Percentiles rank a stretch among this genome's conserved stretches.
phyloP scores from a whole-genome alignment of 441 rosid genomes.

The Arabidopsis hybrid region DNA sequence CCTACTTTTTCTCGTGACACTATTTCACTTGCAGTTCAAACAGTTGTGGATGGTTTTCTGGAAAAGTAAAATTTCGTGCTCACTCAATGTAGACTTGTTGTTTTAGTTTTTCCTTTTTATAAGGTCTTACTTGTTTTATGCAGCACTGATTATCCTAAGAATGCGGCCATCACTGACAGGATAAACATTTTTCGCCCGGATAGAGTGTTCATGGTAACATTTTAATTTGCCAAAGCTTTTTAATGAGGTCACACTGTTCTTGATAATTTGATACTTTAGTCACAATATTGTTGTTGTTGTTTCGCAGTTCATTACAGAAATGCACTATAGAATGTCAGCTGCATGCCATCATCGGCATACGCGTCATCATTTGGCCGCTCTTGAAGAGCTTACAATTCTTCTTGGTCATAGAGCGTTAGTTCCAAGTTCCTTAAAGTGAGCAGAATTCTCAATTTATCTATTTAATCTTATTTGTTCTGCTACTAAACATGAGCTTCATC shows the following conservation, averaged over 20 bases:
- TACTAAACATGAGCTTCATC: constrained; percentile 16
- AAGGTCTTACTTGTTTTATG: constrained; percentile 46
- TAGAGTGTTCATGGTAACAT: constrained; percentile 92
- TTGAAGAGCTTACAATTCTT: constrained; percentile 85
- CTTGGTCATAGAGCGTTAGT: constrained; percentile 85
- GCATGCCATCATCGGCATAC: constrained; percentile 89
- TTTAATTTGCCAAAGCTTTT: constrained; percentile 34
- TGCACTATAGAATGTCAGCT: constrained; percentile 81
- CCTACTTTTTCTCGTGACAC: constrained; percentile 80
- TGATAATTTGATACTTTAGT: constrained; percentile 28
- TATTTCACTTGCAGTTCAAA: constrained; percentile 70
- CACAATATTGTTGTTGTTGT: constrained; percentile 36
- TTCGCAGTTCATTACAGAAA: constrained; percentile 85
- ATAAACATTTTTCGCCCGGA: constrained; percentile 94
- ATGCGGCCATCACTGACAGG: constrained; percentile 71
- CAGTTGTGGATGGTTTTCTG: constrained; percentile 95
- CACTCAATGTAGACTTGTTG: constrained; percentile 23
- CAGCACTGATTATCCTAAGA: constrained; percentile 62
- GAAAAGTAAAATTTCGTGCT: constrained; percentile 61
- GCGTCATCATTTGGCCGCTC: constrained; percentile 79
- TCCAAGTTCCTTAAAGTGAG: constrained; percentile 89
- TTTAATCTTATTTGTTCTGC: constrained; percentile 24
- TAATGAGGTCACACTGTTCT: constrained; percentile 30
- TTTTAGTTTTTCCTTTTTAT: constrained; percentile 24
- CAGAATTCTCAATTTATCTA: constrained; percentile 28